Base-by-base conservation (phyloP, 257 asterid genomes). In the Nicotiana otophora region DNA sequence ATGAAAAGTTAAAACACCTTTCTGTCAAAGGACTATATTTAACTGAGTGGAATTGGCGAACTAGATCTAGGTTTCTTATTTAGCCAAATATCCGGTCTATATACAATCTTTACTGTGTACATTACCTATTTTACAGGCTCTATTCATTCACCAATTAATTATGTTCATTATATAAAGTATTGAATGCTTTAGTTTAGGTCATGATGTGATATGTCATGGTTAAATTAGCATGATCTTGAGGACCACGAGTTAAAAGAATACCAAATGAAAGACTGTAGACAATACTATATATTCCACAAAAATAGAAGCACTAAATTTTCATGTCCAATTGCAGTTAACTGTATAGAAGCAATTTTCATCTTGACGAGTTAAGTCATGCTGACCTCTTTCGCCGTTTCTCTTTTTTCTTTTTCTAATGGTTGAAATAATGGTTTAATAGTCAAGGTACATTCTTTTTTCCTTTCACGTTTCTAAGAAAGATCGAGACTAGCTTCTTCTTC, bases 91-190 rank as follows among this genome's bases (percentile, higher is more conserved):
- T 85, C 67, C 78, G 5, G 88, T 69, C 88, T 65, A 8, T 1
- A 36, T 83, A 83, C 86, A 78, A 51, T 16, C 55, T 66, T 30
- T 9, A 53, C 30, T 53, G 15, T 15, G 26, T 77, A 80, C 28
- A 74, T 4, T 72, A 20, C 19, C 86, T 80, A 54, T 31, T 48
- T 80, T 74, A n/a, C 81, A 9, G 86, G 63, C 84, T 74, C 28
- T 14, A 80, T 80, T 83, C 88, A 53, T 30, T 58, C 66, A 15
- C 16, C 15, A 74, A 70, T 46, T 11, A n/a, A 23, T 20, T 63
- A 63, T 65, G 46, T 15, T 65, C 46, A 66, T 33, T 36, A 57
- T 77, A 42, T 30, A 55, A 58, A 14, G n/a, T 20, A 55, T 30
- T 26, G 57, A 83, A 14, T 82, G 83, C 31, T 72, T 64, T 48